phyloP scores from a whole-genome alignment of 192 early-diverging fungal genomes.

The Mortierella alpina region DNA sequence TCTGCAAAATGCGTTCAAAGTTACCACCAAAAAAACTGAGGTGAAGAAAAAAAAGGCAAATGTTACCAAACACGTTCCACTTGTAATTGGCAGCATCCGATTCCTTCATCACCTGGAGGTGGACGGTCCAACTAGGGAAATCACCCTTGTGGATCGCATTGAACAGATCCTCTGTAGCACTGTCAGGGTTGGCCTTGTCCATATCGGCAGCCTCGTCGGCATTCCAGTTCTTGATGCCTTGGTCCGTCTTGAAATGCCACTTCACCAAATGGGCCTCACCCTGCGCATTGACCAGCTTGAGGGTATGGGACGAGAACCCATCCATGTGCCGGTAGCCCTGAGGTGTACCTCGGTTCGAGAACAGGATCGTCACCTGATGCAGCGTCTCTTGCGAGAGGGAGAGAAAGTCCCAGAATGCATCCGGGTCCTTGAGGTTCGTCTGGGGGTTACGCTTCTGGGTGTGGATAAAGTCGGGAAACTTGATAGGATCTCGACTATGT shows the following conservation, averaged over 20 bases:
- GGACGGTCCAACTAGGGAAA: conserved; percentile 77
- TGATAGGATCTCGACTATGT: conserved; percentile 73
- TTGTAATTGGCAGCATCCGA: conserved; percentile 76
- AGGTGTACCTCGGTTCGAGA: conserved; percentile 88
- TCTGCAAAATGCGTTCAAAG: no score
- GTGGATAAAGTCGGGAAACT: conserved; percentile 89
- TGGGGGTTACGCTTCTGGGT: conserved; percentile 87
- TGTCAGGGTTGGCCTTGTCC: conserved; percentile 77
- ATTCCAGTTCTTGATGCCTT: conserved; percentile 79
- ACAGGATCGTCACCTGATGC: conserved; percentile 84
- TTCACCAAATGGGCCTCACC: conserved; percentile 82
- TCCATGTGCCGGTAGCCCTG: conserved; percentile 84
- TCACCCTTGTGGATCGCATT: conserved; percentile 75
- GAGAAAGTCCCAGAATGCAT: conserved; percentile 85
- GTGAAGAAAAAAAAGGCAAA: no score
- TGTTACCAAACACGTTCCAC: conserved; percentile 71
- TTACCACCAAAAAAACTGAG: no score
- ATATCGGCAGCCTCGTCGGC: conserved; percentile 71
- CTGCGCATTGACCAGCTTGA: conserved; percentile 76
- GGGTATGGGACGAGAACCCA: conserved; percentile 84
- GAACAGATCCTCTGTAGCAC: conserved; percentile 79
- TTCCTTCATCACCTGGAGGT: conserved; percentile 77
- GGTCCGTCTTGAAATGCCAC: conserved; percentile 87
- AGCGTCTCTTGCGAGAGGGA: conserved; percentile 80
- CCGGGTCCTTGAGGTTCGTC: conserved; percentile 76